Base-by-base conservation (phyloP, 2,329 filamentous ascomycete species). In the Dactylellina sp. region DNA sequence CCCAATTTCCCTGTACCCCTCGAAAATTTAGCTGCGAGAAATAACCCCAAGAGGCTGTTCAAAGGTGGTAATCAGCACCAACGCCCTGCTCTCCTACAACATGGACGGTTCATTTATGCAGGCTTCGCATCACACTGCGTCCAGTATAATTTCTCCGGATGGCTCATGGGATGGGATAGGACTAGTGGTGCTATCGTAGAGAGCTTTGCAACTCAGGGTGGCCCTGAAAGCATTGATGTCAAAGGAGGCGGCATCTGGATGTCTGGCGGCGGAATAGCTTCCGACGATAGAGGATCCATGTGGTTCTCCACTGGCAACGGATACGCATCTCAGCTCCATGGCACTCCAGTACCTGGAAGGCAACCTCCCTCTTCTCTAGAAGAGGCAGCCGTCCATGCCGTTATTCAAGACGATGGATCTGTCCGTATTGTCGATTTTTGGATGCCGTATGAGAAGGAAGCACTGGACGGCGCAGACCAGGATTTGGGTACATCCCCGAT, bases 81-180 rank as follows among this genome's bases (percentile, higher is more conserved):
- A 72, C 81, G 84, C 2, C 83, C 84, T 0, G 83, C 80, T 3
- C 78, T 84, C 12, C 78, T 85, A 14, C 83, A 84, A 44, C 79
- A 82, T 6, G 82, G 82, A n/a, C 78, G 84, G 57, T 84, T 80
- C 72, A 80, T 85, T 24, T 85, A 85, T 71, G 83, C 83, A 9
- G 83, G 83, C 1, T 85, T 84, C 75, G 83, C 82, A 0, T 84
- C 82, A 12, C 83, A 85, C 77, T 85, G 84, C 63, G 83, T 84
- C 6, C 81, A 84, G 76, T 85, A 82, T 77, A 85, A 85, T 76
- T 84, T 84, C 61, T 85, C 84, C 7, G 83, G 84, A 55, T 84
- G 83, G 78, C 80, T 85, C 52, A 81, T 85, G 46, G 83, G 84
- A 7, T 84, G 82, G 78, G 80, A 85, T 76, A 84, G 83, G 75